Base-by-base conservation (phyloP, 306 rosid species). In the Fragaria iinumae region DNA sequence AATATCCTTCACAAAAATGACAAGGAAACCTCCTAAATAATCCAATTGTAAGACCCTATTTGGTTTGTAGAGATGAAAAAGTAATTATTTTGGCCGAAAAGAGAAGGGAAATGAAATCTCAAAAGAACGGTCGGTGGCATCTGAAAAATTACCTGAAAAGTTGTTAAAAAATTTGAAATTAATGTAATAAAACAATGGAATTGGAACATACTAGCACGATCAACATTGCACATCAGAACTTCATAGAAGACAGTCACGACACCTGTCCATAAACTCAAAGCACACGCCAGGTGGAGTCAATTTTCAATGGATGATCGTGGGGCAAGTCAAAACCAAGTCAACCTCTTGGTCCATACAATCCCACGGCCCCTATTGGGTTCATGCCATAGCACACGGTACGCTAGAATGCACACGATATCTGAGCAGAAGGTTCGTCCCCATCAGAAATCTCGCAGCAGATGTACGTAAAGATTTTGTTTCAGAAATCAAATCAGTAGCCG, bases 391-490 rank as follows among this genome's bases (percentile, higher is more conserved):
- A 56, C 67, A 67, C 20, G 4, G 47, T 59, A 57, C 55, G 56
- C 62, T 52, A 14, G 52, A 71, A 41, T 57, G 62, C 83, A 74
- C 36, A 1, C 44, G 39, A 76, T 41, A 72, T 12, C 66, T 25
- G 12, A 55, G 27, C 6, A 5, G 18, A 6, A 34, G 23, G 2
- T 17, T 32, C 41, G 21, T 4, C 6, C 47, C 69, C 14, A 65
- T 79, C 80, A 79, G 75, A 79, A 73, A 82, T 84, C 82, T 76
- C 44, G 13, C 45, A 1, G 72, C 91, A 83, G 87, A 70, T 76
- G 93, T 77, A 76, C 83, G 76, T 66, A 25, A 77, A 88, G 89
- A 89, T 86, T 64, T 86, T 82, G 86, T 64, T 74, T 82, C 87
- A 79, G 89, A 81, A 73, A 62, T 62, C 67, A 64, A 16, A 34